Conservation (phyloP, 768 basidiomycete genomes). For the Serendipita sp. region DNA sequence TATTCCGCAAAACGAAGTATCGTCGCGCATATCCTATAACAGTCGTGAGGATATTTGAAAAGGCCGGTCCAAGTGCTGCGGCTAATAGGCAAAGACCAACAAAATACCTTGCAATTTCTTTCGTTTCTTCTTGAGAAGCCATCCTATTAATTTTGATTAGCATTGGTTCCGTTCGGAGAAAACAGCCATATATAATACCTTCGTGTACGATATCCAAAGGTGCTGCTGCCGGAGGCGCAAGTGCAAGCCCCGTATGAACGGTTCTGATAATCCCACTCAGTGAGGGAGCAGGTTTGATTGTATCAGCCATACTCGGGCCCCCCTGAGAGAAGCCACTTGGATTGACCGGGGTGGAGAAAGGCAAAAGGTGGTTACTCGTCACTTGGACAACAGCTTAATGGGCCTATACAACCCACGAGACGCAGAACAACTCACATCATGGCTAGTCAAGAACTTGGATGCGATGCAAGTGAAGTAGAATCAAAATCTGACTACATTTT, state of each 20-base stretch:
- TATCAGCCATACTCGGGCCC: background rate
- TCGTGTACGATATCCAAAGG: background rate
- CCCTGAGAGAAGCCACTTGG: background rate
- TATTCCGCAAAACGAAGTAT: constrained; percentile 53
- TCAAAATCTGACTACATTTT: background rate
- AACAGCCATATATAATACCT: background rate
- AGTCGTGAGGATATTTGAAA: too few species aligned
- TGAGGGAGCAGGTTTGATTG: background rate
- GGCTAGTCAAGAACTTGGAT: background rate
- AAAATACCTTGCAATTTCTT: constrained; percentile 75
- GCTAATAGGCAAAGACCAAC: background rate
- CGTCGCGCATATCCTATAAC: constrained; percentile 63
- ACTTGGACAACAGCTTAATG: background rate
- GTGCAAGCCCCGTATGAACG: background rate
- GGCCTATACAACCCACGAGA: background rate
- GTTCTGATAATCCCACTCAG: background rate
- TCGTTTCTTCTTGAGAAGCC: constrained; percentile 72
- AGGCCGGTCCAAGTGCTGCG: background rate
- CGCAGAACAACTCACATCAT: background rate
- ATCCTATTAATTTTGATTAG: constrained; percentile 26
- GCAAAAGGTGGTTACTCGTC: background rate
- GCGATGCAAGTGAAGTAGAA: background rate
- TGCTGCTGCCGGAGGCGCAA: background rate
- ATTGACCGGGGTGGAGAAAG: background rate
- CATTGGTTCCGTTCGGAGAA: background rate